These are phyloP conservation scores for Phytophthora cactorum DNA, from an alignment of 352 stramenopile species.

Conservation along the genomic window DNA sequence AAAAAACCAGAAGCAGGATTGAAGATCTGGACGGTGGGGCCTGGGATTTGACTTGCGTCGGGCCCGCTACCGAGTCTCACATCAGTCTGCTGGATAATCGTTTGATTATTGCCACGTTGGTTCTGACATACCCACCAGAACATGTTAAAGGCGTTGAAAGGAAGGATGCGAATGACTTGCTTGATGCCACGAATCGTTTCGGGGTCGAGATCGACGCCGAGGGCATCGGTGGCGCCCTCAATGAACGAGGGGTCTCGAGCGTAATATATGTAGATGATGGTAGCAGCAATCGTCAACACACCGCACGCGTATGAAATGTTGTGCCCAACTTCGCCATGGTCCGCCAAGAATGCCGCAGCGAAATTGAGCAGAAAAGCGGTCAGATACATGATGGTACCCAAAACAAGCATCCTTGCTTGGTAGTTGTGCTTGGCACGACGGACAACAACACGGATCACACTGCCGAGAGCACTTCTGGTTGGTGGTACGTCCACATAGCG, in stretches of 20 bases:
- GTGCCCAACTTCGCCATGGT: conserved; percentile 44
- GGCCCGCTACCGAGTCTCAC: conserved; percentile 46
- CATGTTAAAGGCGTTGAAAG: conserved; percentile 67
- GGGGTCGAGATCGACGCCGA: conserved; percentile 48
- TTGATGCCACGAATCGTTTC: conserved; percentile 59
- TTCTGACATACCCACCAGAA: conserved; percentile 70
- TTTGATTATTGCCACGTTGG: conserved; percentile 73
- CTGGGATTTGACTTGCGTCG: conserved; percentile 53
- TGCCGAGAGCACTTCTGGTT: conserved; percentile 47
- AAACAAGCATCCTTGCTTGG: conserved; percentile 44
- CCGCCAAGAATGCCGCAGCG: conserved; percentile 51
- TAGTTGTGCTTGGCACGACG: conserved; percentile 31
- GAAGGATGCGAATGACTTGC: conserved; percentile 55
- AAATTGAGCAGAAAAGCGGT: conserved; percentile 60
- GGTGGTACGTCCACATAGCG: conserved; percentile 61
- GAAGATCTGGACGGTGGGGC: conserved; percentile 56
- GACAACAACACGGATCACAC: conserved; percentile 47
- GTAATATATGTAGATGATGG: conserved; percentile 55
- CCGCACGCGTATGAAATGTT: conserved; percentile 55
- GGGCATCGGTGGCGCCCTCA: conserved; percentile 43
- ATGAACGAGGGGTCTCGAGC: conserved; percentile 57
- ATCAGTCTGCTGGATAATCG: conserved; percentile 71
- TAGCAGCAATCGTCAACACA: conserved; percentile 39
- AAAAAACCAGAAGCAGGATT: conserved; percentile 49
- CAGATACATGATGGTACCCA: conserved; percentile 47